phyloP scores from a whole-genome alignment of 1,139 yeast species.

The Chernovozyma aurita region DNA sequence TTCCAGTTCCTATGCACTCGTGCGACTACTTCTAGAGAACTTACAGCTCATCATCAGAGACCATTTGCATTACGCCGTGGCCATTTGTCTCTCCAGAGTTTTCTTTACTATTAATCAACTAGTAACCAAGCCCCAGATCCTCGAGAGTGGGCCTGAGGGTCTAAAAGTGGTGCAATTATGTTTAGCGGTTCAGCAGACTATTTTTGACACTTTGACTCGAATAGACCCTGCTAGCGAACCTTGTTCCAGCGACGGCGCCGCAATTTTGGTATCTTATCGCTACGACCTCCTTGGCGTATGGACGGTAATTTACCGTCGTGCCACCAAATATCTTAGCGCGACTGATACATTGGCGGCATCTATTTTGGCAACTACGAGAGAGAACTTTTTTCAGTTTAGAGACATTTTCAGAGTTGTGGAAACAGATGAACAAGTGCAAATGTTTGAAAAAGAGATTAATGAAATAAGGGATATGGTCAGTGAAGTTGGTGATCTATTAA shows the following conservation, averaged over 20 bases:
- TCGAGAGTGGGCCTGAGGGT: constrained; percentile 5
- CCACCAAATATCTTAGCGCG: neutral
- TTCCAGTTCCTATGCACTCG: constrained; percentile 12
- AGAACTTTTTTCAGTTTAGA: neutral
- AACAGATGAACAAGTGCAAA: no score
- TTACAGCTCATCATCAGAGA: constrained; percentile 2
- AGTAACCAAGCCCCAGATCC: constrained; percentile 1
- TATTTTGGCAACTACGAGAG: neutral
- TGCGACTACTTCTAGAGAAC: constrained; percentile 8
- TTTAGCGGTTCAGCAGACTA: constrained; percentile 1
- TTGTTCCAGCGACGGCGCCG: neutral
- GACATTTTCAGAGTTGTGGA: no score
- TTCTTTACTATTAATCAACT: constrained; percentile 5
- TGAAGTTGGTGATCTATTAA: no score
- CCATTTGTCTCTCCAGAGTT: constrained; percentile 5
- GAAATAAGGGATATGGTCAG: no score
- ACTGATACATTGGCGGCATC: neutral
- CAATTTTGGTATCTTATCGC: constrained; percentile 14
- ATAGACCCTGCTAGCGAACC: neutral
- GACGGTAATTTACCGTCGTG: constrained; percentile 13
- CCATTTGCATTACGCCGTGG: neutral
- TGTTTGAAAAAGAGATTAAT: no score
- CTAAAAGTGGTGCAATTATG: constrained; percentile 2
- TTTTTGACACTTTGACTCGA: neutral
- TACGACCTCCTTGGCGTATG: constrained; percentile 34